Base-by-base conservation (phyloP, 1,284 basidiomycete genomes). In the Malassezia psittaci region DNA sequence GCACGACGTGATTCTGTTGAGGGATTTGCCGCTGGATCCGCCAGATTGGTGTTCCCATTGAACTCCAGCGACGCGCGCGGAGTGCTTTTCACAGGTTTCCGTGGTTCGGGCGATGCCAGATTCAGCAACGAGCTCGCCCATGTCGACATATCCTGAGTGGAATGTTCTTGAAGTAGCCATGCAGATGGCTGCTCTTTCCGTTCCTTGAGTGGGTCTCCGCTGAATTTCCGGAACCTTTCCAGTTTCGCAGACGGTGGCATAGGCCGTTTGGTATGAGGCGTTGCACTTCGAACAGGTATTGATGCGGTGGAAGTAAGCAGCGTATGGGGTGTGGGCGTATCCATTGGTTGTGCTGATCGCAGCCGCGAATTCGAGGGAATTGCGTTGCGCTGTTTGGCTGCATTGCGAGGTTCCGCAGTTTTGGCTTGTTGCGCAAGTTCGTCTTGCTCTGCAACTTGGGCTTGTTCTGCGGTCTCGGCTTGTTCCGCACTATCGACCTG, bases 61-160 rank as follows among this genome's bases (percentile, higher is more conserved):
- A 32, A 47, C 12, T 24, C 51, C 24, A 45, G 24, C 51, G 18
- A n/a, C 4, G 24, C 48, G 9, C 19, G 8, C 11, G 9, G 15
- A 18, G 16, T 16, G 15, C 16, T 7, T 44, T n/a, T 48, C 41
- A 16, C 15, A 19, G 18, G 7, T 41, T 21, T 21, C 11, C 35
- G 38, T 11, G 55, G 55, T 21, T 57, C 55, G 13, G 55, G 55
- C 45, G 55, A 57, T 18, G 55, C 33, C 8, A 57, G 40, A 21
- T 57, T 44, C 55, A 57, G 12, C 19, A 57, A 37, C 13, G 55
- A 57, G 34, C 49, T 52, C 15, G 55, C 55, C 55, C 55, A 57
- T 35, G 45, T 43, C 35, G 55, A 48, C 55, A 57, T 52, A 13
- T 47, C 40, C 44, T 52, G 50, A 18, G 55, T 33, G 6, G 55